Percentiles rank a stretch among this genome's conserved stretches.
These are phyloP conservation scores for Punica granatum DNA, from an alignment of 345 rosid genomes.

Conservation along the genomic window DNA sequence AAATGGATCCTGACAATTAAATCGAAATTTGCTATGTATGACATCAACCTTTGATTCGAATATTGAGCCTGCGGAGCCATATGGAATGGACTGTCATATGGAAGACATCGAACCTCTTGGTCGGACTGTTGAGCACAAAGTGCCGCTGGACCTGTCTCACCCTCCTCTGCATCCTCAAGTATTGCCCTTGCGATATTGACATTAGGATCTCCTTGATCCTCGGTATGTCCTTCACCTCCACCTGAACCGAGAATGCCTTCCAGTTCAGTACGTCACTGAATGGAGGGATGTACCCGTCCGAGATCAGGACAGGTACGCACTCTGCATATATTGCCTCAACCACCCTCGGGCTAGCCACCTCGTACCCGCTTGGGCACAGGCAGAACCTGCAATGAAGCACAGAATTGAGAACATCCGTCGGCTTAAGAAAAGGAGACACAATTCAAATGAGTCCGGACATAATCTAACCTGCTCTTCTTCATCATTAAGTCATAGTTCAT, in stretches of 20 bases:
- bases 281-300: conserved; percentile 41
- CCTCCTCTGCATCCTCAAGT: conserved; percentile 31
- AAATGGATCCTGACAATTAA: no score
- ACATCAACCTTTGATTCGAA: conserved; percentile 11
- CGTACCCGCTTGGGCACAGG: conserved; percentile 57
- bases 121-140: conserved; percentile 25
- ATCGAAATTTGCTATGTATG: no score
- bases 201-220: conserved; percentile 34
- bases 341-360: conserved; percentile 46
- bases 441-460: neutral
- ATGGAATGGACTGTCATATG: conserved; percentile 33
- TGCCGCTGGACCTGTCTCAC: conserved; percentile 37
- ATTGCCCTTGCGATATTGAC: conserved; percentile 20
- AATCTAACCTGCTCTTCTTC: conserved; percentile 37
- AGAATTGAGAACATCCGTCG: neutral
- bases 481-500: conserved; percentile 42
- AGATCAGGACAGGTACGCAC: conserved; percentile 57
- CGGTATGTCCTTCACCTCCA: conserved; percentile 30
- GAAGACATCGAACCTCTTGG: conserved; percentile 28
- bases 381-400: conserved; percentile 14
- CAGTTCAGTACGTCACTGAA: conserved; percentile 57
- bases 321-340: conserved; percentile 63
- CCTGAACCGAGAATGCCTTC: conserved; percentile 44
- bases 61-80: conserved; percentile 35
- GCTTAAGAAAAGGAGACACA: neutral